Base-by-base conservation (phyloP, 306 rosid genomes). In the Begonia masoniana region DNA sequence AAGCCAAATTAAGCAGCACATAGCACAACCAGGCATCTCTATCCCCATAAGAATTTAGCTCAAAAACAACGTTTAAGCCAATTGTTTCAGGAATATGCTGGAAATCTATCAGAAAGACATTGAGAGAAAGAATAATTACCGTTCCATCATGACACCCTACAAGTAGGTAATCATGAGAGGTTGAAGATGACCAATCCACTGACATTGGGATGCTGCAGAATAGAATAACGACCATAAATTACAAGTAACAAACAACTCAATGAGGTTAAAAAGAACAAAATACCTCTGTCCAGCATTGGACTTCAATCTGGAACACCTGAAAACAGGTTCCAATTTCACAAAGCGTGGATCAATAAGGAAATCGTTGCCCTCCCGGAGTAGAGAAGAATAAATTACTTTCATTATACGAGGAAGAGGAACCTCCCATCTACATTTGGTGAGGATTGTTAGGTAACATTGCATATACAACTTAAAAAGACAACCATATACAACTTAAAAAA, bases 91-190 rank as follows among this genome's bases (percentile, higher is more conserved):
- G 39, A 3, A 5, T 31, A 31, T 7, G 39, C 39, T 7, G 9
- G n/a, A 10, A 21, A 11, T 45, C n/a, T 1, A 51, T 46, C 61
- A 69, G 6, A 39, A 54, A 57, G 52, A 63, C 47, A 55, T 13
- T 19, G 47, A 55, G 19, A 47, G 43, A 19, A 58, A 48, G 42
- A 61, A 58, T 56, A 49, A 46, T 60, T 82, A 91, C 99, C 66
- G 86, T 91, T 71, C 96, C 99, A 75, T 91, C 99, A 59, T 86
- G 88, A 80, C 99, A 91, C 64, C 99, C 96, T 50, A 80, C 96
- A 49, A 86, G 74, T 57, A 91, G 57, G 70, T 67, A 81, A 58
- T 91, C 88, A 64, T 91, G 79, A 58, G 94, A 85, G 49, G 88
- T 73, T 11, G 76, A 71, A 61, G 74, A 55, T 6, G 97, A 91